These are phyloP conservation scores for Solanum hybrid DNA, from an alignment of 305 asterid species.

Conservation along the genomic window DNA sequence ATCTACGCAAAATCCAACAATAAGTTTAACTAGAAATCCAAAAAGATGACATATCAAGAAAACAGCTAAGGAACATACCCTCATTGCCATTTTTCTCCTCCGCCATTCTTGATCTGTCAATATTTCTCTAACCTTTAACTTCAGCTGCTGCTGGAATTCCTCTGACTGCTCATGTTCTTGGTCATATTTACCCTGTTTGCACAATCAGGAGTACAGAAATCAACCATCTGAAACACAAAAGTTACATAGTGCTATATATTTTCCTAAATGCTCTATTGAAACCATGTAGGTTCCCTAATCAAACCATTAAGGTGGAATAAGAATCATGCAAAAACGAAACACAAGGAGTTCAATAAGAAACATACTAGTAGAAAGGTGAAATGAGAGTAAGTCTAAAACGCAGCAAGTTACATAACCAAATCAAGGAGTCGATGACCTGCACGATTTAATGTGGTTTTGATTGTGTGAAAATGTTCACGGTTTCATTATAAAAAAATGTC, in stretches of 20 bases:
- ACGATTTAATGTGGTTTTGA: neutral
- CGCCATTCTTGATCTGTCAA: constrained; percentile 99
- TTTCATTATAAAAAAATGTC: neutral
- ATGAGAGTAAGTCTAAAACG: neutral
- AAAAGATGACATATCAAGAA: too few species aligned
- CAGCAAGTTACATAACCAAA: neutral
- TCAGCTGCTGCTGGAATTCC: constrained; percentile 81
- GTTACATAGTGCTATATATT: neutral
- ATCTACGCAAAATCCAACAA: constrained; percentile 30
- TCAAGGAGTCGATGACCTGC: neutral
- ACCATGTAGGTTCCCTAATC: neutral
- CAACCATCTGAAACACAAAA: neutral
- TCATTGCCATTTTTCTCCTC: constrained; percentile 98
- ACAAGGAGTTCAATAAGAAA: neutral
- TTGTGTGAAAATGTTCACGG: neutral
- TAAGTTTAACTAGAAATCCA: too few species aligned
- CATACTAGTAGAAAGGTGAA: neutral
- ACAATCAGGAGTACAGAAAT: neutral
- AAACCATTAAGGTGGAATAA: neutral
- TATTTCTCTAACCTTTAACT: constrained; percentile 86
- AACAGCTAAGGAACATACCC: constrained; percentile 36
- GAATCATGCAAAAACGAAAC: neutral
- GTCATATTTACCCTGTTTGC: neutral
- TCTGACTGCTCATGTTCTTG: constrained; percentile 75
- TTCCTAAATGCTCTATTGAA: neutral